Evolutionary conservation across 257 asterid species (phyloP).

Genomic region (Avicennia marina): DNA sequence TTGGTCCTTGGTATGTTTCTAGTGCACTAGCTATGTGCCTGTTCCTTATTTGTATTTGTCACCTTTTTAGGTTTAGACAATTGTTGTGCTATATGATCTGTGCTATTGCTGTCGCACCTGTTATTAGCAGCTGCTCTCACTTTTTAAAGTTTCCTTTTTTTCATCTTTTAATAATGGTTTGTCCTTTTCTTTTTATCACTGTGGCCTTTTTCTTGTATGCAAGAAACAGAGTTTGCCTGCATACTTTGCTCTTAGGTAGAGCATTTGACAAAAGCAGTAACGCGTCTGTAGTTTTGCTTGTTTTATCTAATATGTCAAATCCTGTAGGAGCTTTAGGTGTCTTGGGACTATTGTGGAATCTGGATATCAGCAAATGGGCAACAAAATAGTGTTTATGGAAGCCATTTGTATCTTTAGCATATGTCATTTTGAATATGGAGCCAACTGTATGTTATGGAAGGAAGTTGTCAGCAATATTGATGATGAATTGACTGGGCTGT

Average conservation of each 20-base stretch:
- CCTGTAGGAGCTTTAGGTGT: not conserved
- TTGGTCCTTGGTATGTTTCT: constrained; percentile 15
- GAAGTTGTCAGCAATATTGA: not conserved
- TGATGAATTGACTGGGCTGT: not conserved
- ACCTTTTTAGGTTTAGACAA: not conserved
- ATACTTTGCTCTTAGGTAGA: not conserved
- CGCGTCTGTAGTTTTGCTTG: not conserved
- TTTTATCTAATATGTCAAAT: not conserved
- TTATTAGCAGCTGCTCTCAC: no score
- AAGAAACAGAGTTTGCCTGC: no score
- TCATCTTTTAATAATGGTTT: no score
- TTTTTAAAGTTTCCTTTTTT: no score
- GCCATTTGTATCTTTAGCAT: no score
- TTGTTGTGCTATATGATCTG: not conserved
- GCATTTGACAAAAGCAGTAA: not conserved
- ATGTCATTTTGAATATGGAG: no score
- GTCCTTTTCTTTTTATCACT: no score
- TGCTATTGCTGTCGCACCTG: not conserved
- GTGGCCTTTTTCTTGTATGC: no score
- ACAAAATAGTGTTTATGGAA: not conserved
- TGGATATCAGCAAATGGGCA: no score
- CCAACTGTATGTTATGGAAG: not conserved
- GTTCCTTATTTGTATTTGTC: not conserved
- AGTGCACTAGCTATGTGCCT: constrained; percentile 17
- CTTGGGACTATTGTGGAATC: no score